Evolutionary conservation across 192 early-diverging fungal species (phyloP), one percentile per base, ranked within the genome.

Genomic region (Ramicandelaber brevisporus): DNA sequence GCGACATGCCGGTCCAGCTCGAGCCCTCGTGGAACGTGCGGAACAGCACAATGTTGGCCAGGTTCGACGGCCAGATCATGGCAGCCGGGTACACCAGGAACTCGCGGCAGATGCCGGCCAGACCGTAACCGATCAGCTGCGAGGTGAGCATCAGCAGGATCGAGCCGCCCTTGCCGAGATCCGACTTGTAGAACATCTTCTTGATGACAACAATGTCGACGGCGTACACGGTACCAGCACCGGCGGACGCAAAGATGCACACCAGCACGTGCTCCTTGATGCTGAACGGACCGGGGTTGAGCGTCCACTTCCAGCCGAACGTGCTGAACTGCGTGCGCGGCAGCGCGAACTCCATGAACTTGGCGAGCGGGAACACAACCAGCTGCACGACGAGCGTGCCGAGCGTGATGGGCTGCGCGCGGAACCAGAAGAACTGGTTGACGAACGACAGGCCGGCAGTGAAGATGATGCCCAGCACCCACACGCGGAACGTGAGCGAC

Each of bases 191-290:
- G 27, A 63, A 75, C 2, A 78, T 40, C 9, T 58, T 31, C 30
- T 73, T 55, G 4, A 73, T 59, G 3, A 63, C 67, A 34, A 75
- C 61, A 14, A 75, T 67, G 43, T 78, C 75, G 22, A 73, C 64
- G 0, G 72, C 70, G 45, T 74, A 64, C 20, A 68, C 61, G 38
- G 67, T 68, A 8, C 58, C 70, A 3, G 67, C 74, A 6, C 66
- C 70, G 12, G 69, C 54, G 30, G 67, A 70, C 34, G 70, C 69
- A 61, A 82, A 69, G 31, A 86, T 57, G 26, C 65, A 68, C 24
- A 85, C 72, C 19, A 92, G 53, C 5, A 74, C 81, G 41, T 86
- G 78, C 33, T 85, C 86, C 40, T 93, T 93, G 34, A 83, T 66
- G 26, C 56, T 68, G 48, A 87, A 89, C 8, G 68, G 78, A 4